These are phyloP conservation scores for Euphorbia corollata DNA, from an alignment of 441 rosid genomes.

Conservation along the genomic window DNA sequence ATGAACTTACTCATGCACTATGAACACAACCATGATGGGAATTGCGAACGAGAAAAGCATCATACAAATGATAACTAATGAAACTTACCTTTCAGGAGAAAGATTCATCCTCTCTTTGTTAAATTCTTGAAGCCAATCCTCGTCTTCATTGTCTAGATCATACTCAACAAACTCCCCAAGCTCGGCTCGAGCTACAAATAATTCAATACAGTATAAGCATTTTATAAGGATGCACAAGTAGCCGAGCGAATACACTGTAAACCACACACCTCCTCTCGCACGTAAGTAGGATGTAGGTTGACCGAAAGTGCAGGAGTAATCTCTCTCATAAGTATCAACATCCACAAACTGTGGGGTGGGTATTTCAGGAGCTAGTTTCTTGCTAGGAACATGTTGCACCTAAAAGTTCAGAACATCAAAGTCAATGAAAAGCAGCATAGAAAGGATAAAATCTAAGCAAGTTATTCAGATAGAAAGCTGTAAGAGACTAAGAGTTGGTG, in stretches of 20 bases:
- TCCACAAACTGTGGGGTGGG: slow-evolving; percentile 84
- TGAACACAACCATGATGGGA: neutral
- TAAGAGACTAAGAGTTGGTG: neutral
- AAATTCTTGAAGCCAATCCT: slow-evolving; percentile 78
- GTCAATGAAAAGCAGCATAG: neutral
- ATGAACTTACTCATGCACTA: no score
- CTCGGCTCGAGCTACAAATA: slow-evolving; percentile 75
- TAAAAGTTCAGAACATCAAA: slow-evolving; percentile 15
- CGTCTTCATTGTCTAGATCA: slow-evolving; percentile 95
- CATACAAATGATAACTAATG: neutral
- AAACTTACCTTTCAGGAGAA: slow-evolving; percentile 57
- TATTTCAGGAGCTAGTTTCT: slow-evolving; percentile 72
- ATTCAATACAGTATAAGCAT: slow-evolving; percentile 6
- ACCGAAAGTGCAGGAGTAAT: slow-evolving; percentile 65
- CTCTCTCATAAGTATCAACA: slow-evolving; percentile 92
- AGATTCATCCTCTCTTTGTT: slow-evolving; percentile 51
- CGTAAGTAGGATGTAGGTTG: slow-evolving; percentile 87
- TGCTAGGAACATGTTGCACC: slow-evolving; percentile 60
- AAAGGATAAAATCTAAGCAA: neutral
- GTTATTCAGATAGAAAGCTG: neutral
- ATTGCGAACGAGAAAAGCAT: neutral
- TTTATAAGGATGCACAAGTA: neutral
- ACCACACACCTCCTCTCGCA: slow-evolving; percentile 78
- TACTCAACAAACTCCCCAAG: slow-evolving; percentile 95
- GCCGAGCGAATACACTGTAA: neutral